Base-by-base conservation (phyloP, 2,329 filamentous ascomycete genomes). In the Aureobasidium sp. region DNA sequence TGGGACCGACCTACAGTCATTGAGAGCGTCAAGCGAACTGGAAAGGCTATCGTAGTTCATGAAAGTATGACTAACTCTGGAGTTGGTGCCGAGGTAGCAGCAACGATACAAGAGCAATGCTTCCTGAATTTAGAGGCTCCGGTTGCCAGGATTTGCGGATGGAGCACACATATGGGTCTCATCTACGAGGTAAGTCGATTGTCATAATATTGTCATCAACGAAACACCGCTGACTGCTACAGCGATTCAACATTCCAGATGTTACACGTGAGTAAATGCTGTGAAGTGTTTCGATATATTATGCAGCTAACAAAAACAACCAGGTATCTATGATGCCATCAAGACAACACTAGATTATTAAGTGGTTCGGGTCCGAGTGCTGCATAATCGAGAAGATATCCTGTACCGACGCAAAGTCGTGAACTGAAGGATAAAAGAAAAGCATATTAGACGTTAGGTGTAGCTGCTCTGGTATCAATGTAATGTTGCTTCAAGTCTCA, bases 31-130 rank as follows among this genome's bases (percentile, higher is more conserved):
- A 84, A 83, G 68, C 96, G 94, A 79, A 96, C 92, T 0, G 92
- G 92, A 0, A 78, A 90, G 64, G 91, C 89, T 43, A 83, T 97
- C 61, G 87, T 97, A 1, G 92, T 97, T 7, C 92, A 97, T 71
- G 92, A 97, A 76, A 87, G 90, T 63, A 95, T 94, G 88, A 82
- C 92, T 66, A 96, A 96, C 69, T 89, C 89, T 7, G 92, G 92
- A 15, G 84, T 96, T 17, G 92, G 92, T 2, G 92, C 92, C 5
- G 92, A 96, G 71, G 87, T 97, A 0, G 90, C 92, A 1, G 90
- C 92, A 0, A 89, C 89, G 1, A 89, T 97, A 57, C 92, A 96
- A 73, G 90, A 94, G 67, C 86, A 88, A 62, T 93, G 91, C 0
- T 97, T 97, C 72, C 73, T 94, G 65, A 82, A 87, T 3, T 77